Conservation (phyloP, 1,284 basidiomycete species). For the Leccinum holopus region DNA sequence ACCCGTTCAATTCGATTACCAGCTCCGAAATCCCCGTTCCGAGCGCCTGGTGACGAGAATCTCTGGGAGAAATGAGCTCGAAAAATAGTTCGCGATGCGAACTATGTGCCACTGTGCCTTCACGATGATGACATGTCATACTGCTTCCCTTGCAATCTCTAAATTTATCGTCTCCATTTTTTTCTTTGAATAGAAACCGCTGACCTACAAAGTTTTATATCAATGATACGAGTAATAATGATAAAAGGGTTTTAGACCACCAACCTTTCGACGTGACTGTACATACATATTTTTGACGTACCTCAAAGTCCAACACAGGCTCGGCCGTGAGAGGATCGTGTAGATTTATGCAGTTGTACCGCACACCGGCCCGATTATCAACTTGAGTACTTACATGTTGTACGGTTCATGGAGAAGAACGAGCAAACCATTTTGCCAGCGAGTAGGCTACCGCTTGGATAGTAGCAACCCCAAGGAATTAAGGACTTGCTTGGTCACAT, state of each 20-base stretch:
- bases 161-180: conserved; percentile 7
- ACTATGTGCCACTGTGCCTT: too few species aligned
- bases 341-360: too few species aligned
- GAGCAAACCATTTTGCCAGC: background rate
- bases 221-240: too few species aligned
- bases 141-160: conserved; percentile 7
- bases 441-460: background rate
- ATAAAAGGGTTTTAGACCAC: background rate
- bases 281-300: background rate
- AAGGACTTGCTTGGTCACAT: background rate
- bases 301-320: background rate
- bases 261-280: background rate
- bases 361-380: too few species aligned
- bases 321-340: background rate
- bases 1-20: background rate
- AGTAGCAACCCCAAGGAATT: background rate
- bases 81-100: background rate
- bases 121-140: background rate
- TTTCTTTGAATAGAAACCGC: background rate
- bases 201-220: too few species aligned
- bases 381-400: too few species aligned
- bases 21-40: background rate
- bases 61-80: conserved; percentile 1
- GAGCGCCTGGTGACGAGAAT: background rate
- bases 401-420: background rate